phyloP scores from a whole-genome alignment of 495 filamentous ascomycete species.

The Saxophila tyrrhenica region DNA sequence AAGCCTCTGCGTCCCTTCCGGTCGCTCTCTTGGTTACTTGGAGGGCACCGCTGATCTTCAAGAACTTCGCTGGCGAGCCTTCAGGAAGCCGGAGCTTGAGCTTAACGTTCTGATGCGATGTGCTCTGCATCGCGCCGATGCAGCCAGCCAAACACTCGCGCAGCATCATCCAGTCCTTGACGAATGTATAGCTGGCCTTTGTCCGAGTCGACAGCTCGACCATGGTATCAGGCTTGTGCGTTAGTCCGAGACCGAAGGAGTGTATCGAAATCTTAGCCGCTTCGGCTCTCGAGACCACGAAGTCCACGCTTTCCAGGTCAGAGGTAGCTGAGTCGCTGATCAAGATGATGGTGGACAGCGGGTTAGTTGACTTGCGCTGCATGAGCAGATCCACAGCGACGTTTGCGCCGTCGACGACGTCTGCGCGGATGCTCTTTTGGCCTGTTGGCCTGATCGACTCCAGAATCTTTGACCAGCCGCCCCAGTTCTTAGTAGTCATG shows the following conservation, averaged over 20 bases:
- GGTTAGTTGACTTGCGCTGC: constrained; percentile 94
- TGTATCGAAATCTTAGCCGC: constrained; percentile 97
- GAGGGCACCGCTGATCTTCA: constrained; percentile 94
- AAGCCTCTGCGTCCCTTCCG: constrained; percentile 86
- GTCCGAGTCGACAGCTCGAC: constrained; percentile 93
- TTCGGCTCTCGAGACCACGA: constrained; percentile 95
- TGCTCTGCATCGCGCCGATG: constrained; percentile 82
- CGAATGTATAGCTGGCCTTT: constrained; percentile 94
- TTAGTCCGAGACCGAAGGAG: constrained; percentile 91
- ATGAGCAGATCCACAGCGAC: constrained; percentile 98
- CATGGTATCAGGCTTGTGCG: constrained; percentile 98
- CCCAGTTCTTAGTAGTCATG: constrained; percentile 92
- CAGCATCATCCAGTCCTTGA: constrained; percentile 99
- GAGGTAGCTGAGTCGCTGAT: constrained; percentile 99
- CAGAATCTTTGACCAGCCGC: constrained; percentile 79
- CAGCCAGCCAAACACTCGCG: constrained; percentile 94
- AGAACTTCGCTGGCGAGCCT: constrained; percentile 93
- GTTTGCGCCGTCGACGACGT: constrained; percentile 96
- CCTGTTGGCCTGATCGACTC: constrained; percentile 84
- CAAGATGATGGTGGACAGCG: constrained; percentile 87
- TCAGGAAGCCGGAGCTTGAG: constrained; percentile 90
- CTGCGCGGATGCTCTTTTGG: constrained; percentile 90
- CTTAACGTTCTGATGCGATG: constrained; percentile 98
- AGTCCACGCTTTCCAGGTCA: constrained; percentile 91
- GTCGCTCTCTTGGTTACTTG: constrained; percentile 98